Conservation (phyloP, 495 filamentous ascomycete genomes). For the Aspergillus cavernicola region DNA sequence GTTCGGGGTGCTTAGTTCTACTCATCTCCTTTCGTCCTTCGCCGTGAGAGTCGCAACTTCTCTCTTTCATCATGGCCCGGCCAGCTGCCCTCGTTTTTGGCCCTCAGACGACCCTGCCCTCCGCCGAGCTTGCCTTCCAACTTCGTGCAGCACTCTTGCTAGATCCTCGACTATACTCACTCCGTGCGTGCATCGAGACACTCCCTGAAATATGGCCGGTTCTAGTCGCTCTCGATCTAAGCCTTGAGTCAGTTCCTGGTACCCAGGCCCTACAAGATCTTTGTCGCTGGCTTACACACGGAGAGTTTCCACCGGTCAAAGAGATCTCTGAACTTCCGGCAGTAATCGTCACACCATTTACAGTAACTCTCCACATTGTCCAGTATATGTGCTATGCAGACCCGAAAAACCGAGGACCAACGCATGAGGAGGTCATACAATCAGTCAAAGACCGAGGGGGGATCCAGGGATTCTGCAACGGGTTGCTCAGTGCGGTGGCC, state of each 20-base stretch:
- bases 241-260: neutral
- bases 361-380: neutral
- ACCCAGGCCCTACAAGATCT: neutral
- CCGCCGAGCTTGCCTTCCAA: neutral
- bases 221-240: neutral
- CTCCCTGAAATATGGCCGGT: neutral
- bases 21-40: neutral
- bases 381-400: slow-evolving; percentile 1
- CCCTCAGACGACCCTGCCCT: neutral
- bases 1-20: no score
- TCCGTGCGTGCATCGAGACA: neutral
- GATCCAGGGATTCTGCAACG: slow-evolving; percentile 35
- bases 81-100: slow-evolving; percentile 2
- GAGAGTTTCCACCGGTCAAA: neutral
- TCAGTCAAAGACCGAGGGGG: neutral
- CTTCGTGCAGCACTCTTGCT: neutral
- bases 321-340: neutral
- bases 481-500: slow-evolving; percentile 33
- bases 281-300: neutral
- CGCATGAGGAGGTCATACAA: neutral
- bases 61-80: neutral
- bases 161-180: neutral
- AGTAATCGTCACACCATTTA: neutral
- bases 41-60: neutral
- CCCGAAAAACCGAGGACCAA: neutral